Evolutionary conservation across 106 monocot species (phyloP).

Genomic region (Hemerocallis citrina): DNA sequence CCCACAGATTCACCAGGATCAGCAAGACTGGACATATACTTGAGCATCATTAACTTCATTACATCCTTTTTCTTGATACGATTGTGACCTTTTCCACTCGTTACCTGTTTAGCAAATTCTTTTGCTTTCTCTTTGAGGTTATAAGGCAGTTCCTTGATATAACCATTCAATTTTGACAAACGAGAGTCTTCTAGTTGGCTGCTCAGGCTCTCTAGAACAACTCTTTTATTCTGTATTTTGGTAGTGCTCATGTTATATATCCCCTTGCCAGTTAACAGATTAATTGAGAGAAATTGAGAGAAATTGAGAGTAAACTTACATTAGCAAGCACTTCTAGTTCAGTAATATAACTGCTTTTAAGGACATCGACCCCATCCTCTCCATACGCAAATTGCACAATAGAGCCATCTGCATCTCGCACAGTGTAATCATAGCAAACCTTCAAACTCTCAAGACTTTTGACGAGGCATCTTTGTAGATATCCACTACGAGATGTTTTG

Average conservation of each 20-base stretch:
- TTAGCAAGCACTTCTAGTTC: slow-evolving; percentile 47
- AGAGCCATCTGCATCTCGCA: slow-evolving; percentile 93
- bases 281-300: neutral
- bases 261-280: neutral
- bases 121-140: slow-evolving; percentile 32
- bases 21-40: slow-evolving; percentile 77
- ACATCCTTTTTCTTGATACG: slow-evolving; percentile 38
- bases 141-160: slow-evolving; percentile 45
- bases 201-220: slow-evolving; percentile 34
- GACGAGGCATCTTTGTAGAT: slow-evolving; percentile 83
- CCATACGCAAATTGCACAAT: slow-evolving; percentile 85
- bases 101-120: slow-evolving; percentile 11
- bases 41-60: slow-evolving; percentile 59
- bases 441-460: slow-evolving; percentile 88
- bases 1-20: slow-evolving; percentile 95
- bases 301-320: slow-evolving; percentile 25
- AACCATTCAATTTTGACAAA: slow-evolving; percentile 39
- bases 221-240: slow-evolving; percentile 55
- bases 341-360: slow-evolving; percentile 66
- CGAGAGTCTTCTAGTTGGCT: slow-evolving; percentile 12
- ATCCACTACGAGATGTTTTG: slow-evolving; percentile 98
- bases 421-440: slow-evolving; percentile 91
- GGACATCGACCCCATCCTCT: slow-evolving; percentile 97
- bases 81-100: slow-evolving; percentile 7
- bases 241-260: neutral